A percentile compares a stretch with the other conserved stretches of the same genome.
These are phyloP conservation scores for Pochonia chlamydosporia DNA, from an alignment of 2,329 filamentous ascomycete genomes.

Conservation along the genomic window DNA sequence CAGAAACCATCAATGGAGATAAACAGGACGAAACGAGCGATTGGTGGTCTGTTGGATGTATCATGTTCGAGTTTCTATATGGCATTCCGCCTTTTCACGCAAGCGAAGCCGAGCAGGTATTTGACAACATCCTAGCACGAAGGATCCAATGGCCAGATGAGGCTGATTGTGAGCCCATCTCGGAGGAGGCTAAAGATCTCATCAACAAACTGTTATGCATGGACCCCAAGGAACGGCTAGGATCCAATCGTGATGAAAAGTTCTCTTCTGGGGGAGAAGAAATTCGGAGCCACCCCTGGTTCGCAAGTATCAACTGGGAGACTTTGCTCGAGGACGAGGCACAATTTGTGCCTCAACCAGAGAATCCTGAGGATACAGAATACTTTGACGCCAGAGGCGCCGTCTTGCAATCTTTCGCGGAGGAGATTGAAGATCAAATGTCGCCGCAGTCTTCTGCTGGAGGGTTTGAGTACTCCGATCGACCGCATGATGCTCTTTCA, in stretches of 20 bases:
- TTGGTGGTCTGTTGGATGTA: conserved; percentile 99
- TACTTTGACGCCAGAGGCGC: conserved; percentile 94
- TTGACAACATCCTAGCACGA: conserved; percentile 89
- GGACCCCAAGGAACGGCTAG: conserved; percentile 75
- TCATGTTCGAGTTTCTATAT: conserved; percentile 92
- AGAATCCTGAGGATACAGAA: conserved; percentile 95
- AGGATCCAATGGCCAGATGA: conserved; percentile 91
- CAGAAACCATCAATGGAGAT: conserved; percentile 91
- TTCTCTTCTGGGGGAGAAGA: conserved; percentile 81
- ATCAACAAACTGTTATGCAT: conserved; percentile 89
- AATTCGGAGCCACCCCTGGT: conserved; percentile 87
- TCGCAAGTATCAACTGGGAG: conserved; percentile 81
- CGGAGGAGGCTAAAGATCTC: conserved; percentile 83
- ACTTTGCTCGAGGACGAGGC: conserved; percentile 90
- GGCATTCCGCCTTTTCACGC: conserved; percentile 94
- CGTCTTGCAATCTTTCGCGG: conserved; percentile 84
- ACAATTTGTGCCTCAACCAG: conserved; percentile 85
- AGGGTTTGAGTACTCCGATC: conserved; percentile 72
- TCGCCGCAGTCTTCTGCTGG: conserved; percentile 67
- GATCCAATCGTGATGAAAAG: conserved; percentile 79
- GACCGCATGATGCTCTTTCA: conserved; percentile 91
- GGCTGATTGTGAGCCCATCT: conserved; percentile 65
- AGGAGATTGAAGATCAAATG: conserved; percentile 86
- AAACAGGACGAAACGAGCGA: conserved; percentile 97
- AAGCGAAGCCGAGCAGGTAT: conserved; percentile 82